A percentile compares a stretch with the other conserved stretches of the same genome.
These are phyloP conservation scores for Mycogone perniciosa DNA, from an alignment of 2,329 filamentous ascomycete genomes.

Conservation along the genomic window DNA sequence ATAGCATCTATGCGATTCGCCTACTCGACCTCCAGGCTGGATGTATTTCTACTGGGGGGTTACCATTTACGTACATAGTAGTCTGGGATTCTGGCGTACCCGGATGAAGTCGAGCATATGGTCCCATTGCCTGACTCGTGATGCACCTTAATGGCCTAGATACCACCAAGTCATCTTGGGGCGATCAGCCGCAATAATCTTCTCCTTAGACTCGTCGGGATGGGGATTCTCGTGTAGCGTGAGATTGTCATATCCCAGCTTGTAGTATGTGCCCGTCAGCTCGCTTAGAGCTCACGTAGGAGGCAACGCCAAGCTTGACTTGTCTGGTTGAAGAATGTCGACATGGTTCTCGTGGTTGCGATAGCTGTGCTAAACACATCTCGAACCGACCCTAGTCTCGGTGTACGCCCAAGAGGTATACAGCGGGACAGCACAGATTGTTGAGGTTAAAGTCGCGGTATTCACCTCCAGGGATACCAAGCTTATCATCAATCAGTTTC, in stretches of 20 bases:
- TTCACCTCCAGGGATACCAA: slow-evolving; percentile 17
- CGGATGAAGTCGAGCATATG: slow-evolving; percentile 3
- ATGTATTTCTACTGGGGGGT: slow-evolving; percentile 3
- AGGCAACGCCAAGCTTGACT: slow-evolving; percentile 29
- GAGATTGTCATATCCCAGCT: slow-evolving; percentile 34
- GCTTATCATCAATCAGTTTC: slow-evolving; percentile 26
- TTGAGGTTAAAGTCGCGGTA: slow-evolving; percentile 15
- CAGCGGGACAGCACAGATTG: slow-evolving; percentile 13
- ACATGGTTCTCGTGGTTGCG: slow-evolving; percentile 25
- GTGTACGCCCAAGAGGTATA: too few relatives aligned
- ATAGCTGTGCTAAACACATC: background rate
- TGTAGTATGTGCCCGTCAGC: slow-evolving; percentile 36
- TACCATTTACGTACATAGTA: slow-evolving; percentile 14
- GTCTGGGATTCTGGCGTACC: background rate
- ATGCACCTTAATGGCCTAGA: slow-evolving; percentile 15
- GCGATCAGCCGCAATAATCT: slow-evolving; percentile 20
- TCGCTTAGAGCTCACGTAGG: slow-evolving; percentile 29
- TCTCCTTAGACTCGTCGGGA: slow-evolving; percentile 10
- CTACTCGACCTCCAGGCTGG: slow-evolving; percentile 6
- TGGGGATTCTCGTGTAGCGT: slow-evolving; percentile 15
- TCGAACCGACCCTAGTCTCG: slow-evolving; percentile 5
- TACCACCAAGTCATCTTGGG: slow-evolving; percentile 20
- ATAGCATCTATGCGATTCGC: slow-evolving; percentile 3
- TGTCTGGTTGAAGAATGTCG: slow-evolving; percentile 32
- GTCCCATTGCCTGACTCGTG: slow-evolving; percentile 27